Evolutionary conservation across 163 green algal species (phyloP).

Genomic region (Prototheca cutis): DNA sequence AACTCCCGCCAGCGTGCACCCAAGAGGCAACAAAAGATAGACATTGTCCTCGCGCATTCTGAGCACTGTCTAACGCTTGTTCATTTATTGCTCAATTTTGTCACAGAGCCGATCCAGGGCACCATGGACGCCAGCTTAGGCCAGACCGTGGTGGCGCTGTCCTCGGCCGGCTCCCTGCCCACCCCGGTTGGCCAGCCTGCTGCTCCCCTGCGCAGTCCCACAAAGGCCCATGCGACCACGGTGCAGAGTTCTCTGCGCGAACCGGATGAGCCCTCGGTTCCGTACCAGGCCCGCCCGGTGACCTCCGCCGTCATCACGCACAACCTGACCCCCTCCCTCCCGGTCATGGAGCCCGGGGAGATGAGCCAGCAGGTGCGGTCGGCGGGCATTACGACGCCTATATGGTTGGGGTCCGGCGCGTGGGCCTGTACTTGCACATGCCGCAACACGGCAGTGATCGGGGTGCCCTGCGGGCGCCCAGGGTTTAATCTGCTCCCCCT

Average conservation of each 20-base stretch:
- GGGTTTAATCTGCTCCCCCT: no score
- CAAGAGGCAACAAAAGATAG: no score
- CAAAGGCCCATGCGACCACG: neutral
- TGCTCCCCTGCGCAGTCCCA: neutral
- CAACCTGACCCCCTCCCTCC: constrained; percentile 44
- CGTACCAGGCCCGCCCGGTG: constrained; percentile 76
- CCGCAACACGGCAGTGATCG: no score
- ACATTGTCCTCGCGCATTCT: no score
- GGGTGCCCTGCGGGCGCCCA: no score
- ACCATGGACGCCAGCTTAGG: neutral
- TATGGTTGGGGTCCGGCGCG: no score
- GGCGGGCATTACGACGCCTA: no score
- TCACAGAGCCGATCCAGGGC: no score
- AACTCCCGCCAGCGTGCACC: no score
- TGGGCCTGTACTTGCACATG: no score
- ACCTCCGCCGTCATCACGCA: constrained; percentile 50
- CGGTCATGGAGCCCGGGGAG: constrained; percentile 41
- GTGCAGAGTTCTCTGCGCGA: neutral
- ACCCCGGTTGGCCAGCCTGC: neutral
- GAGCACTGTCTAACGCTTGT: no score
- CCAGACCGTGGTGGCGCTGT: neutral
- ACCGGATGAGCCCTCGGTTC: constrained; percentile 24
- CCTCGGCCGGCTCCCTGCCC: neutral
- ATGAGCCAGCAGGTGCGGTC: constrained; percentile 16
- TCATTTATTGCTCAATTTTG: no score